Evolutionary conservation across 768 basidiomycete species (phyloP), one percentile per base, ranked within the genome.

Genomic region (Hypsizygus marmoreus): DNA sequence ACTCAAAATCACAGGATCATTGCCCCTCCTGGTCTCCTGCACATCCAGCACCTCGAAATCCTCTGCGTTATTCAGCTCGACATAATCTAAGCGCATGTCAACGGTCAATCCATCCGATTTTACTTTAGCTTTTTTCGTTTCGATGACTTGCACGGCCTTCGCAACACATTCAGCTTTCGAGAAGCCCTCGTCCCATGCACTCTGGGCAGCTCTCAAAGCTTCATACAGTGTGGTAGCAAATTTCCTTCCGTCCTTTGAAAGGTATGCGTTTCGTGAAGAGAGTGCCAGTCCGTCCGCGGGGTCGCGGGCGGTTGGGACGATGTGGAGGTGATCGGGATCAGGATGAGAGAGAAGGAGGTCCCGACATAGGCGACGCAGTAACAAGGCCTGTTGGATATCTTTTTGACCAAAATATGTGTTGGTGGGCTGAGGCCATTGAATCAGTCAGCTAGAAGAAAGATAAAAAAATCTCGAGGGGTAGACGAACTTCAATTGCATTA

Each of bases 381-480:
- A 68, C 12, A 97, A 71, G 0, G 89, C 92, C 63, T 99, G 97
- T 61, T 99, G 97, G 43, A 99, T 97, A 62, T 98, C 95, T 63
- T 98, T 98, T 67, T 98, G 95, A 1, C 97, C 95, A 51, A 99
- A 97, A 65, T 98, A 97, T 16, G 89, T 84, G 53, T 85, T 81
- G 34, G 89, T 90, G 4, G 95, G 95, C 93, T 95, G n/a, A n/a
- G n/a, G n/a, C n/a, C n/a, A n/a, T n/a, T n/a, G n/a, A n/a, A n/a
- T n/a, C n/a, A n/a, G n/a, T n/a, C n/a, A n/a, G n/a, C n/a, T n/a
- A n/a, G n/a, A n/a, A n/a, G n/a, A n/a, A n/a, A n/a, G n/a, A n/a
- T n/a, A n/a, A n/a, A n/a, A n/a, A n/a, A n/a, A n/a, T n/a, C n/a
- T n/a, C n/a, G n/a, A n/a, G n/a, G n/a, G n/a, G n/a, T n/a, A 26